A percentile compares a stretch with the other conserved stretches of the same genome.
phyloP scores from a whole-genome alignment of 2,329 filamentous ascomycete genomes.

The Zymoseptoria pseudotritici region DNA sequence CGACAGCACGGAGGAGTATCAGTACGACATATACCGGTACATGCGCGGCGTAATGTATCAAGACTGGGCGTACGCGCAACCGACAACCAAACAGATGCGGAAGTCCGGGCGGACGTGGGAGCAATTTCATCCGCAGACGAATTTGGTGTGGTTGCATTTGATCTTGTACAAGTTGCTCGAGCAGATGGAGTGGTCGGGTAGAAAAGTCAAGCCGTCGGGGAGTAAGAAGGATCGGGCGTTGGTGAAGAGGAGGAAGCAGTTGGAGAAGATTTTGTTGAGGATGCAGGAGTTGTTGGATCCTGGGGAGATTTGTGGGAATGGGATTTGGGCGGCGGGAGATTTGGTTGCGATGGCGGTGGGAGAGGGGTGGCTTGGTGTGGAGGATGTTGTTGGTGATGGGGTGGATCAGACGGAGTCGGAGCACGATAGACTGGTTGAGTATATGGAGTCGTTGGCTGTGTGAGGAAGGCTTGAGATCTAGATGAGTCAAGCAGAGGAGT shows the following conservation, averaged over 20 bases:
- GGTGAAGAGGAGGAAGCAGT: slow-evolving; percentile 31
- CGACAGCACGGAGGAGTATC: slow-evolving; percentile 43
- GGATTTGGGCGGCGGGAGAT: slow-evolving; percentile 22
- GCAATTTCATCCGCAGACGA: slow-evolving; percentile 52
- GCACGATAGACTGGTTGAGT: slow-evolving; percentile 10
- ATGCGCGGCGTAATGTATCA: slow-evolving; percentile 38
- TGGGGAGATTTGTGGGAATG: slow-evolving; percentile 15
- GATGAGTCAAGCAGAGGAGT: not conserved
- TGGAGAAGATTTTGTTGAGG: slow-evolving; percentile 32
- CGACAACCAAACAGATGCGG: slow-evolving; percentile 14
- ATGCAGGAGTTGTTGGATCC: slow-evolving; percentile 36
- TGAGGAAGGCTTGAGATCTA: not conserved
- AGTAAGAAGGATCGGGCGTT: slow-evolving; percentile 16
- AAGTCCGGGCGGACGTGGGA: slow-evolving; percentile 37
- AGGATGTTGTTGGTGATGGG: slow-evolving; percentile 28
- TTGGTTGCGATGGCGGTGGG: slow-evolving; percentile 27
- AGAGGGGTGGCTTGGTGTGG: slow-evolving; percentile 30
- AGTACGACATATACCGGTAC: slow-evolving; percentile 51
- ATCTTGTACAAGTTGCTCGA: slow-evolving; percentile 50
- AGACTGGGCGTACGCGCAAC: slow-evolving; percentile 36
- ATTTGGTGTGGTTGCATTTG: slow-evolving; percentile 57
- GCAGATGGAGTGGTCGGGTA: slow-evolving; percentile 30
- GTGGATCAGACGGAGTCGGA: slow-evolving; percentile 3
- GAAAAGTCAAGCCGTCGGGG: slow-evolving; percentile 13
- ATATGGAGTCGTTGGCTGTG: slow-evolving; percentile 12